These are phyloP conservation scores for Penicillium sp. DNA, from an alignment of 2,329 filamentous ascomycete species.

Conservation along the genomic window DNA sequence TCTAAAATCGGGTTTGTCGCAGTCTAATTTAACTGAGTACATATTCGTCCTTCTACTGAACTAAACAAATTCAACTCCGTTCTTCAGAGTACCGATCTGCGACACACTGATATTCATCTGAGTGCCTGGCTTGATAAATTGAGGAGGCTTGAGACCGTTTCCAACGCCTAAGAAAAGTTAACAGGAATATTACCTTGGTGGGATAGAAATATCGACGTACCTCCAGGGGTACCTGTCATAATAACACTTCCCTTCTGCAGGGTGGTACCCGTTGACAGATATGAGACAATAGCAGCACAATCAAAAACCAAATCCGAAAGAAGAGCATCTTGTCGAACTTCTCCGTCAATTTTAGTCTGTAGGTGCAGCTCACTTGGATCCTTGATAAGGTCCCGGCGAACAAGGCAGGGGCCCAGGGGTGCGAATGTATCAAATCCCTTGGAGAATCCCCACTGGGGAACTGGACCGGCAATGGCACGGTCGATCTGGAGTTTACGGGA, in stretches of 20 bases:
- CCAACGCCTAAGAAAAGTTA: slow-evolving; percentile 30
- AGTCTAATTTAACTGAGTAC: background rate
- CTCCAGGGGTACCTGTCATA: slow-evolving; percentile 30
- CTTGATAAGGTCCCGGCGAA: background rate
- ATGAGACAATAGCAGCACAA: slow-evolving; percentile 37
- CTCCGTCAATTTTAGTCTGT: slow-evolving; percentile 11
- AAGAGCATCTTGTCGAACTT: slow-evolving; percentile 12
- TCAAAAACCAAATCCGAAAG: slow-evolving; percentile 50
- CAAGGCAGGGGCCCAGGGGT: slow-evolving; percentile 49
- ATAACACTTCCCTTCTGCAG: slow-evolving; percentile 31
- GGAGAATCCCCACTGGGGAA: slow-evolving; percentile 58
- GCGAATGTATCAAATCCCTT: slow-evolving; percentile 60
- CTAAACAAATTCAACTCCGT: slow-evolving; percentile 28
- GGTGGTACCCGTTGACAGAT: slow-evolving; percentile 29
- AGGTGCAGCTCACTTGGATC: slow-evolving; percentile 5
- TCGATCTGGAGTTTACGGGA: slow-evolving; percentile 55
- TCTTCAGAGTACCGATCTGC: slow-evolving; percentile 37
- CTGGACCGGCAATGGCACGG: slow-evolving; percentile 48
- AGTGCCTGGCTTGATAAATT: slow-evolving; percentile 39
- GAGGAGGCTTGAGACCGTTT: slow-evolving; percentile 44
- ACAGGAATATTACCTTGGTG: background rate
- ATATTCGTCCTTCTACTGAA: background rate
- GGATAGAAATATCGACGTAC: background rate
- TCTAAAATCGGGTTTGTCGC: background rate
- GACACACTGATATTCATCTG: slow-evolving; percentile 39